phyloP scores from a whole-genome alignment of 2,329 filamentous ascomycete species.

The Epichloe bromicola region DNA sequence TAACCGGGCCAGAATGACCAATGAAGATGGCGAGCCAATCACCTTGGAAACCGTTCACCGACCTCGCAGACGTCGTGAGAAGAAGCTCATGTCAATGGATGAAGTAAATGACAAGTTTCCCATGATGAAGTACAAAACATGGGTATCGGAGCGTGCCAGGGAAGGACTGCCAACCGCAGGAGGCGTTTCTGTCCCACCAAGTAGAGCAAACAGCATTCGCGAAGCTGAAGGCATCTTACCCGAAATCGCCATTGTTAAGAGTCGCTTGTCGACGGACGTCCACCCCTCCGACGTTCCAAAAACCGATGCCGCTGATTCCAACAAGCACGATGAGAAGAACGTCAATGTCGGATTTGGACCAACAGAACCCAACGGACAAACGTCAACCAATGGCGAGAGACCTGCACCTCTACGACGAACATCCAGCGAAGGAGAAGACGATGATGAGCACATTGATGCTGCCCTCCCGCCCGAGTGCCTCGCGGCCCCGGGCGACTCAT shows the following conservation, averaged over 20 bases:
- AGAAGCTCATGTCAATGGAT: constrained; percentile 98
- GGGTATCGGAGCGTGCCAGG: constrained; percentile 72
- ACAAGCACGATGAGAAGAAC: constrained; percentile 8
- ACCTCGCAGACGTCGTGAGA: constrained; percentile 79
- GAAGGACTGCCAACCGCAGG: constrained; percentile 75
- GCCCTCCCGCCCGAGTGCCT: constrained; percentile 72
- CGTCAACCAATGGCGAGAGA: constrained; percentile 13
- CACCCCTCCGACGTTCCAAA: constrained; percentile 10
- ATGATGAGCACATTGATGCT: constrained; percentile 71
- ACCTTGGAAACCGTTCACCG: constrained; percentile 72
- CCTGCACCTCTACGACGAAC: constrained; percentile 24
- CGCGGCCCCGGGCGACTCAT: constrained; percentile 75
- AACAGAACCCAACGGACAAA: constrained; percentile 13
- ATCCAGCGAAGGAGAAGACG: constrained; percentile 43
- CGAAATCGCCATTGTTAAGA: constrained; percentile 27
- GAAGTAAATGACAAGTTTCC: constrained; percentile 98
- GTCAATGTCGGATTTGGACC: constrained; percentile 8
- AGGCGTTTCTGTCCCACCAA: constrained; percentile 64
- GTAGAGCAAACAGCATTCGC: constrained; percentile 60
- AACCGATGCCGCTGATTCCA: constrained; percentile 8
- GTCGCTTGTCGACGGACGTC: constrained; percentile 25
- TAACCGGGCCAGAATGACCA: constrained; percentile 66
- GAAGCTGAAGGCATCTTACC: constrained; percentile 46
- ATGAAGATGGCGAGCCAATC: constrained; percentile 76
- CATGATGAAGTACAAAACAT: constrained; percentile 89